phyloP scores from a whole-genome alignment of 139 green algal genomes.

The Zygnema cylindricum region DNA sequence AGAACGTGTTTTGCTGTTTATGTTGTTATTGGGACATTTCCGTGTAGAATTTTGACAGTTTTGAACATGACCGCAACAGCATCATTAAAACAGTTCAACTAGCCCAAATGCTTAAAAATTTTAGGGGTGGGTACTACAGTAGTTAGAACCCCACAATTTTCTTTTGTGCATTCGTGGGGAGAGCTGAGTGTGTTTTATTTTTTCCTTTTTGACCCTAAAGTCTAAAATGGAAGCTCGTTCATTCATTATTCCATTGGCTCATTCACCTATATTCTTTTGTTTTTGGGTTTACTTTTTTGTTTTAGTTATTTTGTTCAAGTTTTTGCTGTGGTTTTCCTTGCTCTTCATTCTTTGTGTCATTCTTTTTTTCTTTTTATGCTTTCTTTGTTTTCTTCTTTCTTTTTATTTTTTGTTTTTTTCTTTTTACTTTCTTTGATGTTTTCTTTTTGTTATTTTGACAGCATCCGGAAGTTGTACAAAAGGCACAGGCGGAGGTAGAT shows the following conservation, averaged over 20 bases:
- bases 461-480: slow-evolving; percentile 71
- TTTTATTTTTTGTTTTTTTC: background rate
- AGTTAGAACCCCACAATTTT: no score
- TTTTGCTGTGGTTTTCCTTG: background rate
- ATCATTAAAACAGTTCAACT: no score
- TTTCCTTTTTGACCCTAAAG: background rate
- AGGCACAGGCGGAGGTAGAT: slow-evolving; percentile 80
- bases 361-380: background rate
- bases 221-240: background rate
- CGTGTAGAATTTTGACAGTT: no score
- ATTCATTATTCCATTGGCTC: slow-evolving; percentile 13
- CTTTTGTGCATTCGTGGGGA: no score
- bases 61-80: no score
- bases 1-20: no score
- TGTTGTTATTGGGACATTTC: no score
- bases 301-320: background rate
- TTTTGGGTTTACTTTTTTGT: background rate
- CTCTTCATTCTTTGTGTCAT: background rate
- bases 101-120: no score
- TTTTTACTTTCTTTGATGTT: background rate
- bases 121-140: no score
- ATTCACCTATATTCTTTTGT: background rate
- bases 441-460: slow-evolving; percentile 7
- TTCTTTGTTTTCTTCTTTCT: background rate
- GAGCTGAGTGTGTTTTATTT: no score